phyloP scores from a whole-genome alignment of 2,329 filamentous ascomycete species.

The Exophiala mesophila region DNA sequence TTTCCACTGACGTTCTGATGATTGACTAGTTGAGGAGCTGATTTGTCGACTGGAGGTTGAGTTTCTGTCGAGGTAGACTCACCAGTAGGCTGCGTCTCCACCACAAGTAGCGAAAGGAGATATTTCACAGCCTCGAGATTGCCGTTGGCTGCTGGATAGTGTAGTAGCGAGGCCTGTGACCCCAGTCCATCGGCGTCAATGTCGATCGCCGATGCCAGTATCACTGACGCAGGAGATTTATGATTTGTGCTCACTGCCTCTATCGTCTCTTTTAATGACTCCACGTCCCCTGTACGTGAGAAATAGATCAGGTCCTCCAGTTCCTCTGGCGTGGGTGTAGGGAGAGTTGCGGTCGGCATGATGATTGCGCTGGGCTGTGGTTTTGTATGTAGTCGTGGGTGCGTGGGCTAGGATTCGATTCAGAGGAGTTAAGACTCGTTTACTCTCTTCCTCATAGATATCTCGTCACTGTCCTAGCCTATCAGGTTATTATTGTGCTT shows the following conservation, averaged over 20 bases:
- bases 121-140: slow-evolving; percentile 59
- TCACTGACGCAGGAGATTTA: slow-evolving; percentile 53
- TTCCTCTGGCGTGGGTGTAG: slow-evolving; percentile 18
- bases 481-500: no score
- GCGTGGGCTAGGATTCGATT: no score
- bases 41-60: neutral
- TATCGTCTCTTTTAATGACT: slow-evolving; percentile 60
- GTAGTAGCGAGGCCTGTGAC: slow-evolving; percentile 53
- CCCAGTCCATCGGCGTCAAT: slow-evolving; percentile 58
- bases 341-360: slow-evolving; percentile 5
- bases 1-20: slow-evolving; percentile 75
- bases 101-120: slow-evolving; percentile 19
- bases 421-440: no score
- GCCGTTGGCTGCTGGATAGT: slow-evolving; percentile 91
- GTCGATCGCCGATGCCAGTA: slow-evolving; percentile 68
- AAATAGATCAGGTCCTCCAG: slow-evolving; percentile 88
- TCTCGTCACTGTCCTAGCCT: no score
- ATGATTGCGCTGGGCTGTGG: neutral
- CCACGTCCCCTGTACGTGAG: slow-evolving; percentile 69
- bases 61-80: slow-evolving; percentile 31
- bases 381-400: neutral
- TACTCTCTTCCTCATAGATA: no score
- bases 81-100: neutral
- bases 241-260: slow-evolving; percentile 59
- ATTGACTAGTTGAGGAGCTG: slow-evolving; percentile 32